Percentiles rank a stretch among this genome's conserved stretches.
phyloP scores from a whole-genome alignment of 805 yeast species.

The Phaffomyces opuntiae region DNA sequence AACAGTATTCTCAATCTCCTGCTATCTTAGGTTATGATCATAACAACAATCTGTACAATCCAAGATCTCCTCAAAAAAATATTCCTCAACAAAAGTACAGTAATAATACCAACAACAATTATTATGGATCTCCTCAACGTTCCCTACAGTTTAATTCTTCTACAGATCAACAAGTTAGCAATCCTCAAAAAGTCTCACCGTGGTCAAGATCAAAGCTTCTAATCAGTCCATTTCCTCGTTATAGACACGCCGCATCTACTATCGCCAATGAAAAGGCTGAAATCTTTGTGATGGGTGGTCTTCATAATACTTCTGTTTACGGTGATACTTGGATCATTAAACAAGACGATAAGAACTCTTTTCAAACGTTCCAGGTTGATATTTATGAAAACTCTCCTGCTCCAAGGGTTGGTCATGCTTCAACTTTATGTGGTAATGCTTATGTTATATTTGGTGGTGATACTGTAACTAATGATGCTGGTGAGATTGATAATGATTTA shows the following conservation, averaged over 20 bases:
- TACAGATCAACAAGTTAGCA: conserved; percentile 17
- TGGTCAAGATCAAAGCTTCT: conserved; percentile 61
- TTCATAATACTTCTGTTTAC: conserved; percentile 84
- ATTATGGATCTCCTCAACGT: conserved; percentile 5
- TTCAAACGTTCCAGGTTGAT: conserved; percentile 47
- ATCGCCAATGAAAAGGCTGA: conserved; percentile 74
- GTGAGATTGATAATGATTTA: conserved; percentile 81
- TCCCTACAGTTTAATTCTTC: conserved; percentile 5
- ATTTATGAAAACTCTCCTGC: conserved; percentile 81
- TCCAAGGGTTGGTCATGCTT: conserved; percentile 94
- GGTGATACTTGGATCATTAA: conserved; percentile 93
- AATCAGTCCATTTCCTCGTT: conserved; percentile 88
- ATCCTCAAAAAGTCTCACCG: conserved; percentile 31
- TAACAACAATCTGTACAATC: conserved; percentile 19
- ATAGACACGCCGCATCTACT: conserved; percentile 83
- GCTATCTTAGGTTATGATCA: conserved; percentile 14
- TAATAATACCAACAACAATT: background rate
- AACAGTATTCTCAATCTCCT: conserved; percentile 10
- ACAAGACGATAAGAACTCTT: conserved; percentile 30
- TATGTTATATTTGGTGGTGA: conserved; percentile 96
- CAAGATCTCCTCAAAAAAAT: conserved; percentile 18
- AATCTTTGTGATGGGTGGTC: conserved; percentile 88
- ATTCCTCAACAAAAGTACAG: background rate
- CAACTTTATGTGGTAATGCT: conserved; percentile 89
- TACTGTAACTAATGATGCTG: conserved; percentile 70